Evolutionary conservation across 2,329 filamentous ascomycete species (phyloP), one percentile per base, ranked within the genome.

Genomic region (Magnaporthiopsis poae): DNA sequence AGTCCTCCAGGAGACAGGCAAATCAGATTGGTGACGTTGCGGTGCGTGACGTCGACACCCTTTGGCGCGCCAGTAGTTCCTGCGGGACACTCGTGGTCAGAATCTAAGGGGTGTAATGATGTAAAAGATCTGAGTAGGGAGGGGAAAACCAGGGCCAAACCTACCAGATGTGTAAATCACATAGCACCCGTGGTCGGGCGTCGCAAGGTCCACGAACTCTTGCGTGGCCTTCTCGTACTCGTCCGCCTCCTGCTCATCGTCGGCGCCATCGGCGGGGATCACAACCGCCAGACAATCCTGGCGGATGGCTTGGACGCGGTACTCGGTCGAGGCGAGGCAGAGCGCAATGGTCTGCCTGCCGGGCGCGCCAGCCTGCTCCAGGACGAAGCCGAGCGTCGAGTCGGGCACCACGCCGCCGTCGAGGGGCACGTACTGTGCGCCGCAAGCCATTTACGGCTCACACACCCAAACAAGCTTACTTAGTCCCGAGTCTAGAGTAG

Each of bases 391-490:
- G 33, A 87, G 76, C 2, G 80, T 80, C 25, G 77, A 75, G 64
- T 82, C 80, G 0, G 82, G 77, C 12, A 82, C 80, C 39, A 84
- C 77, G 7, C 81, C 81, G 52, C 84, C 84, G 68, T 88, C 85
- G 2, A 87, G 77, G 3, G 85, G 85, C 5, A 86, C 79, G 71
- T 87, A 87, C 69, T 87, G 84, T 18, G 81, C 84, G 27, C 84
- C 84, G 63, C 81, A 81, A n/a, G n/a, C n/a, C n/a, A n/a, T n/a
- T n/a, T n/a, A n/a, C n/a, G n/a, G n/a, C n/a, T n/a, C n/a, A n/a
- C n/a, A n/a, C n/a, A n/a, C n/a, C n/a, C n/a, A n/a, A n/a, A n/a
- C n/a, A n/a, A n/a, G n/a, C n/a, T n/a, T n/a, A n/a, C n/a, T n/a
- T n/a, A n/a, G n/a, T n/a, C n/a, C n/a, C n/a, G n/a, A n/a, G n/a